Base-by-base conservation (phyloP, 2,329 filamentous ascomycete genomes). In the Calcarisporium arbuscula region DNA sequence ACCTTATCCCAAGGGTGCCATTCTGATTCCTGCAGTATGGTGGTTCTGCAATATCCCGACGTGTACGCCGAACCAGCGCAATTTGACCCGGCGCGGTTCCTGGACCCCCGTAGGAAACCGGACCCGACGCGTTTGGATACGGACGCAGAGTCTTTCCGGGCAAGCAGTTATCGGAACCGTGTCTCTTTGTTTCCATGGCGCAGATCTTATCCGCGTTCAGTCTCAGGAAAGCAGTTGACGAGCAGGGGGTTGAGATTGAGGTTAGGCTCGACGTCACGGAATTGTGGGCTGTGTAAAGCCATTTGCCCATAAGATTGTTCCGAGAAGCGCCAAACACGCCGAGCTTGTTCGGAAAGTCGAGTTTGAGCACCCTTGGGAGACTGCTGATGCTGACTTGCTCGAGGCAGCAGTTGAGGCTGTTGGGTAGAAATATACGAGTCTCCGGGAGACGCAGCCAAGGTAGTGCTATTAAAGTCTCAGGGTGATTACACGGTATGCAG, bases 41-140 rank as follows among this genome's bases (percentile, higher is more conserved):
- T 53, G 46, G 16, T 60, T 12, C 70, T 80, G 17, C 82, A 85
- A 54, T 82, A 87, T 47, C 72, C 77, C 3, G 74, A 79, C 22
- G 75, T 74, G 2, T 85, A 87, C 52, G 65, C 72, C 0, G 32
- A 57, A 8, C 59, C 59, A 0, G 40, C 39, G 5, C 11, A 17
- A 2, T 64, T 64, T 16, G 44, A 58, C 18, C 60, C 58, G 1
- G 52, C 54, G 2, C 48, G 60, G 0, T 62, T 48, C 40, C 40
- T 61, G 4, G 28, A 26, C 18, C 44, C 47, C 3, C 36, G 46
- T 7, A 48, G 51, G 1, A 52, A 54, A 11, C 56, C 51, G 1
- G 51, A 58, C 7, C 55, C 61, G 1, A 49, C 1, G 48, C 47
- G 2, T 64, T 61, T 30, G 61, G 60, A 0, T 64, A 53, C 28